Evolutionary conservation across 2,329 filamentous ascomycete genomes (phyloP), one percentile per base, ranked within the genome.

Genomic region (Cladosporium sp.): DNA sequence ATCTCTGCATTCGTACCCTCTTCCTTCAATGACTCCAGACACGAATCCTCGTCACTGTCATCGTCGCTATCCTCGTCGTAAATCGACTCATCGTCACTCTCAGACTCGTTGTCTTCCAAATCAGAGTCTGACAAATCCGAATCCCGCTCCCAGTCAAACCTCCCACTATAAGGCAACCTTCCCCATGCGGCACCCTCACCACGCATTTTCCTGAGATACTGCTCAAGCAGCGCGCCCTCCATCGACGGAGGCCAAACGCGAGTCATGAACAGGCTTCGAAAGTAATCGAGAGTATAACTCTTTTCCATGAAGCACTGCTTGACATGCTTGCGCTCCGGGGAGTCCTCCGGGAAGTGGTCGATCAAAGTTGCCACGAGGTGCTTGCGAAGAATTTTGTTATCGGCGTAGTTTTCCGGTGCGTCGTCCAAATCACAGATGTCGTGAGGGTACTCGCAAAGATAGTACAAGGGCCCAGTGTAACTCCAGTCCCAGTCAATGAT

Each of bases 401-500:
- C 63, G 0, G 5, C 56, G 23, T 62, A 67, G 8, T 28, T 2
- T 3, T 67, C 48, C 13, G 21, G 8, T 10, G 25, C 18, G 13
- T 21, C 13, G 34, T 60, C 28, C 11, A 16, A 14, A 48, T 71
- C 68, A n/a, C 25, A 46, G 30, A 70, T 65, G 58, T 64, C 58
- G 2, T n/a, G n/a, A 10, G 67, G 67, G 23, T 68, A 67, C 13
- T 67, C 65, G 21, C n/a, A 65, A 2, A 67, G 43, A 28, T 64
- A 65, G 63, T 70, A 68, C 2, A 67, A 62, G 5, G 67, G 64
- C 0, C 61, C 58, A 2, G 65, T 65, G 6, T 56, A 51, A 25
- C 39, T 61, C 49, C 54, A 43, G 39, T 71, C 70, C 67, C 70
- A 71, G 58, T 69, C 70, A 32, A 71, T 67, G 46, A 70, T 30